A percentile compares a stretch with the other conserved stretches of the same genome.
phyloP scores from a whole-genome alignment of 257 asterid genomes.

The Petrea volubilis region DNA sequence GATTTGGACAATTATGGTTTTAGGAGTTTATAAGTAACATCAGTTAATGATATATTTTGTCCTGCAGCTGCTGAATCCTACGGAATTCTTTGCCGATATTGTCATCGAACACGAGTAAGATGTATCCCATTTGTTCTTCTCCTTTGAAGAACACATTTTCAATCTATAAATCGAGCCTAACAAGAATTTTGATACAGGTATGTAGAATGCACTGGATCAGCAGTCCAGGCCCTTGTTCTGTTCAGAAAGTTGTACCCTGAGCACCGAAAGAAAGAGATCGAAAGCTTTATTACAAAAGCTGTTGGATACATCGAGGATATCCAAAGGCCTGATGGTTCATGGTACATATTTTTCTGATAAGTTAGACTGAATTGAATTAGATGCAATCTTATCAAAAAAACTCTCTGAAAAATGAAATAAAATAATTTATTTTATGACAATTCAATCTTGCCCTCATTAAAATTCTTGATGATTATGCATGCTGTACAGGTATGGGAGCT shows the following conservation, averaged over 20 bases:
- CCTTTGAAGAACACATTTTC: background rate
- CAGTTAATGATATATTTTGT: no score
- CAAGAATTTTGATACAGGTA: constrained; percentile 41
- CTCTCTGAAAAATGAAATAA: no score
- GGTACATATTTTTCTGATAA: constrained; percentile 29
- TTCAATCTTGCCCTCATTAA: no score
- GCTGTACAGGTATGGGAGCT: constrained; percentile 57
- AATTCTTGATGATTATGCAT: background rate
- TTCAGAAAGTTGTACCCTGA: constrained; percentile 56
- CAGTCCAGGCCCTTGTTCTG: constrained; percentile 62
- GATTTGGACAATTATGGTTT: no score
- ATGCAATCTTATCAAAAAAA: no score
- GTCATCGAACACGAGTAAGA: constrained; percentile 4
- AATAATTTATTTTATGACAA: no score
- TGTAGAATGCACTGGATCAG: constrained; percentile 78
- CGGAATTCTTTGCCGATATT: constrained; percentile 53
- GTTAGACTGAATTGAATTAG: no score
- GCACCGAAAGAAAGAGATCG: constrained; percentile 62
- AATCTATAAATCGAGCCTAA: no score
- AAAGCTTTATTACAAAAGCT: constrained; percentile 35
- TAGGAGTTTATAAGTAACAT: no score
- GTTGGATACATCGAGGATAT: constrained; percentile 39
- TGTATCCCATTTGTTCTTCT: background rate
- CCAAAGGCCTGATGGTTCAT: constrained; percentile 67
- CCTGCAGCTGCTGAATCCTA: constrained; percentile 54